Percentiles rank a stretch among this genome's conserved stretches.
These are phyloP conservation scores for Umbilicaria muhlenbergii DNA, from an alignment of 495 filamentous ascomycete species.

Conservation along the genomic window DNA sequence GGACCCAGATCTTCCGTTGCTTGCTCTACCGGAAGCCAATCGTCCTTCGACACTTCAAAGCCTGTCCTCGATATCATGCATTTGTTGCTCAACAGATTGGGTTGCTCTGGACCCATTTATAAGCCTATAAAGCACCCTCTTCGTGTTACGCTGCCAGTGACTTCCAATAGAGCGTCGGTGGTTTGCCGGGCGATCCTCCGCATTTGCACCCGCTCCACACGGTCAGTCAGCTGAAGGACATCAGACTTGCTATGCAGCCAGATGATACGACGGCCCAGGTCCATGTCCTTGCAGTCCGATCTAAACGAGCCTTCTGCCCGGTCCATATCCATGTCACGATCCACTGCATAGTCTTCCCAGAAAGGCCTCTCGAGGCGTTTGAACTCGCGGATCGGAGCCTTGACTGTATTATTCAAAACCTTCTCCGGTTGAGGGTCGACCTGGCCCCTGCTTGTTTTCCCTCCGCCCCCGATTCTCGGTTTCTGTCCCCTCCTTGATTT, in stretches of 20 bases:
- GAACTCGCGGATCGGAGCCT: slow-evolving; percentile 5
- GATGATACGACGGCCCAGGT: slow-evolving; percentile 4
- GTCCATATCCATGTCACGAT: slow-evolving; percentile 10
- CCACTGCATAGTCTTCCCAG: slow-evolving; percentile 1
- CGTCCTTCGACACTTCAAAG: slow-evolving; percentile 14
- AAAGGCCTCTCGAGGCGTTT: slow-evolving; percentile 10
- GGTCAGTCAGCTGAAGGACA: slow-evolving; percentile 9
- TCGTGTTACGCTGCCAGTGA: background rate
- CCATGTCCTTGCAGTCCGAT: slow-evolving; percentile 10
- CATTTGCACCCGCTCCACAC: slow-evolving; percentile 13
- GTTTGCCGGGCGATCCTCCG: slow-evolving; percentile 12
- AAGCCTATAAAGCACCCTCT: background rate
- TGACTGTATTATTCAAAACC: slow-evolving; percentile 9
- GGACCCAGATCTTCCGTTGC: slow-evolving; percentile 14
- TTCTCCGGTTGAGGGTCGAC: slow-evolving; percentile 8
- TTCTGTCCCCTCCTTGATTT: slow-evolving; percentile 3
- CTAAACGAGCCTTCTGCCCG: slow-evolving; percentile 1
- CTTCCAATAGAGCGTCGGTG: slow-evolving; percentile 7
- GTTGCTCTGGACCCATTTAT: slow-evolving; percentile 4
- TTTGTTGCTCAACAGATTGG: slow-evolving; percentile 7
- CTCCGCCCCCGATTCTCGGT: no score
- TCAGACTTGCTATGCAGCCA: slow-evolving; percentile 12
- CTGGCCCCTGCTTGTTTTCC: slow-evolving; percentile 2
- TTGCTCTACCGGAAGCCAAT: slow-evolving; percentile 10
- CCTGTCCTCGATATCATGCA: slow-evolving; percentile 13